Evolutionary conservation across 805 yeast species (phyloP).

Genomic region (Huiozyma sinensis): DNA sequence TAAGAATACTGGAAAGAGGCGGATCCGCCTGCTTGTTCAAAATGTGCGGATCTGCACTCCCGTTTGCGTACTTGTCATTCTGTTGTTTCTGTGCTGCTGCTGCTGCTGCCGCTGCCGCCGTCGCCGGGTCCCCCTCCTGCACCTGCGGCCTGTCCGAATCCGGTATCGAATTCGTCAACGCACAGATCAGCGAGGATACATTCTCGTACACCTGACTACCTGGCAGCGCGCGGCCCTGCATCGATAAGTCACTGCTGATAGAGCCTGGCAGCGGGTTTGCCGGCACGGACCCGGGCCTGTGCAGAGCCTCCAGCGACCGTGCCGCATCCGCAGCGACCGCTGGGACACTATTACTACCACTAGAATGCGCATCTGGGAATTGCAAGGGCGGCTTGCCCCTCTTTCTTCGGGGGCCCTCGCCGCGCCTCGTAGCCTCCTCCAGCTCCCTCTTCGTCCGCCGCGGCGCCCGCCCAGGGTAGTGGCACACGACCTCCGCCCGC

Average conservation of each 20-base stretch:
- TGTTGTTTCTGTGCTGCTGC: neutral
- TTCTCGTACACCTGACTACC: slow-evolving; percentile 5
- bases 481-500: slow-evolving; percentile 29
- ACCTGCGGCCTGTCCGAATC: neutral
- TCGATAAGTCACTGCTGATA: too few relatives aligned
- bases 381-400: neutral
- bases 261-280: too few relatives aligned
- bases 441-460: slow-evolving; percentile 30
- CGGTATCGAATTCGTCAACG: neutral
- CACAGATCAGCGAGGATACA: slow-evolving; percentile 14
- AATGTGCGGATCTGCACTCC: too few relatives aligned
- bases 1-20: too few relatives aligned
- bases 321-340: too few relatives aligned
- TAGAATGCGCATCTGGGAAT: neutral
- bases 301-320: too few relatives aligned
- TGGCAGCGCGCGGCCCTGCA: too few relatives aligned
- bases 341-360: too few relatives aligned
- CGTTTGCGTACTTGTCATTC: too few relatives aligned
- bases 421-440: slow-evolving; percentile 17
- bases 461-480: slow-evolving; percentile 35
- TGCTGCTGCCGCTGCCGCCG: neutral
- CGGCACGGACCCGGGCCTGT: too few relatives aligned
- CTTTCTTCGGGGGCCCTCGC: slow-evolving; percentile 8
- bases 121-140: neutral
- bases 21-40: too few relatives aligned